Base-by-base conservation (phyloP, 495 filamentous ascomycete species). In the Aspergillus panamensis region DNA sequence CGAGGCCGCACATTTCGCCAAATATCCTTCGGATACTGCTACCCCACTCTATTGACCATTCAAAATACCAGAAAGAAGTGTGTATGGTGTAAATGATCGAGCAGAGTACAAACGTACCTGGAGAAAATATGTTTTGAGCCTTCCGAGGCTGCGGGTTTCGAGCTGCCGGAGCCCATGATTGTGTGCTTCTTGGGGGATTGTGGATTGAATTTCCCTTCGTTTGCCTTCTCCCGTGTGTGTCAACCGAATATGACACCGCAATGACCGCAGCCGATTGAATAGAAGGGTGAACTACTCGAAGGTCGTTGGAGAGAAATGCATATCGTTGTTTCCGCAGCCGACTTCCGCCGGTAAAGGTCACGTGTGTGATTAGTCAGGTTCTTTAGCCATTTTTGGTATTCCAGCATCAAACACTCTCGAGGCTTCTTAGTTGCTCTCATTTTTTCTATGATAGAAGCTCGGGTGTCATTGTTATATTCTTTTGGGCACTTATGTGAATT, bases 81-180 rank as follows among this genome's bases (percentile, higher is more conserved):
- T 19, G n/a, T 20, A 45, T 19, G 17, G 5, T 45, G n/a, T 20
- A 20, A 7, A 42, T 33, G 30, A 1, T 13, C 21, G 9, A 8
- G 40, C 8, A 4, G 25, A n/a, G 43, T 51, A 44, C 29, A 19
- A 37, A 54, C 66, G 21, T 72, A 80, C 79, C 77, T 78, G 20
- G 77, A 72, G 65, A 82, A 82, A 66, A 82, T 70, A 70, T 82
- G 80, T 62, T 79, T 71, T 50, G 77, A 73, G 62, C 69, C 69
- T 59, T 69, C 73, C 67, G 78, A 66, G 63, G 73, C 75, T 57
- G 77, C 70, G 48, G 79, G 77, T 69, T 82, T 82, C 44, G 79
- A 82, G 72, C 73, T 72, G 58, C 74, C 74, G 61, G 79, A 69
- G 69, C 80, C 80, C 80, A 82, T 82, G 48, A 53, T 64, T 52